phyloP scores from a whole-genome alignment of 2,329 filamentous ascomycete species.

The Paecilomyces niveus region DNA sequence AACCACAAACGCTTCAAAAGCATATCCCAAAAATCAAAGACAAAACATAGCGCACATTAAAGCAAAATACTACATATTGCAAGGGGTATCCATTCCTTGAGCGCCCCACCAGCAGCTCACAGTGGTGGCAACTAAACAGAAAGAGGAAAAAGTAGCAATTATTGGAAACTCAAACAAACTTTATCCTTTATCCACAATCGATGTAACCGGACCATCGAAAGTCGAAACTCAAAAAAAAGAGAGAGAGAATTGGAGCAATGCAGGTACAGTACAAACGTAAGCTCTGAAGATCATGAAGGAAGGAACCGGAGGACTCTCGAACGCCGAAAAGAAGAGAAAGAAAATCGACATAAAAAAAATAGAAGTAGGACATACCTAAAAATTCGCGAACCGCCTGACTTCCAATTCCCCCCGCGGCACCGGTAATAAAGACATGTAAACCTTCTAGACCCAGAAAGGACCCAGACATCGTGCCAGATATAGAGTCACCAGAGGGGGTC shows the following conservation, averaged over 20 bases:
- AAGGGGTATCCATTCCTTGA: not conserved
- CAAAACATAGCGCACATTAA: too few species aligned
- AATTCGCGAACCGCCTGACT: constrained; percentile 46
- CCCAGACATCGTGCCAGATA: constrained; percentile 12
- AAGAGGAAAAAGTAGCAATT: not conserved
- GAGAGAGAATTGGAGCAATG: not conserved
- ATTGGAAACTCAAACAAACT: not conserved
- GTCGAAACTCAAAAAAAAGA: not conserved
- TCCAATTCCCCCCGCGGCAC: constrained; percentile 47
- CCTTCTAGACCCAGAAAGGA: constrained; percentile 44
- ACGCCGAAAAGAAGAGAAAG: not conserved
- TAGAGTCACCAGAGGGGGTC: too few species aligned
- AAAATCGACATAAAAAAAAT: not conserved
- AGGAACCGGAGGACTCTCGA: not conserved
- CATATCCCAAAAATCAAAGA: too few species aligned
- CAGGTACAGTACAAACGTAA: not conserved
- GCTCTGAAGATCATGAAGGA: not conserved
- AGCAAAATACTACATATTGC: too few species aligned
- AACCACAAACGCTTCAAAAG: too few species aligned
- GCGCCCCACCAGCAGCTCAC: not conserved
- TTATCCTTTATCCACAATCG: not conserved
- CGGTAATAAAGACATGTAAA: constrained; percentile 48
- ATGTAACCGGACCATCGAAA: too few species aligned
- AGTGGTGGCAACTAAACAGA: not conserved
- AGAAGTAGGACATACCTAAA: constrained; percentile 35